These are phyloP conservation scores for Aethionema arabicum DNA, from an alignment of 345 rosid species.

Conservation along the genomic window DNA sequence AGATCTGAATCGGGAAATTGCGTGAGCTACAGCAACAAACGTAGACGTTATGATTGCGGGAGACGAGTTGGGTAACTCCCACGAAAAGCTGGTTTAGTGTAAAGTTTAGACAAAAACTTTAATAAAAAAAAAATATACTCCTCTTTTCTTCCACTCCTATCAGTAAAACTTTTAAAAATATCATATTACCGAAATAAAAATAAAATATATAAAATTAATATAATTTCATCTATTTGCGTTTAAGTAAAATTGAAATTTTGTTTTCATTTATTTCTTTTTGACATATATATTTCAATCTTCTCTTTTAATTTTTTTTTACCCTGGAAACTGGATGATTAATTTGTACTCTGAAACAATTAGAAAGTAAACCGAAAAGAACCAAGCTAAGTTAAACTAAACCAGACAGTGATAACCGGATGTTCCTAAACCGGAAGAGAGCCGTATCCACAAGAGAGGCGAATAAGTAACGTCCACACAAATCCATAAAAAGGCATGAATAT, in stretches of 20 bases:
- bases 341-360: too few relatives aligned
- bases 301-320: too few relatives aligned
- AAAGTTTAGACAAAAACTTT: conserved; percentile 5
- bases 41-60: conserved; percentile 26
- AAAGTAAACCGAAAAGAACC: background rate
- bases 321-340: too few relatives aligned
- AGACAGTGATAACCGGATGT: background rate
- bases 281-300: too few relatives aligned
- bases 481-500: background rate
- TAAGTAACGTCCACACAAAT: background rate
- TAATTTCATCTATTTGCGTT: too few relatives aligned
- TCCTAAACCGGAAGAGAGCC: background rate
- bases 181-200: too few relatives aligned
- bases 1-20: conserved; percentile 30
- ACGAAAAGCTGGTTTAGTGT: conserved; percentile 36
- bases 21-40: conserved; percentile 14
- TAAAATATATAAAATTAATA: too few relatives aligned
- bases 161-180: too few relatives aligned
- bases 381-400: conserved; percentile 19
- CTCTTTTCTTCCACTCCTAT: too few relatives aligned
- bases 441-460: conserved; percentile 18
- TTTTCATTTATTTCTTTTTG: too few relatives aligned
- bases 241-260: too few relatives aligned
- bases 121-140: background rate
- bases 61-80: conserved; percentile 19